Evolutionary conservation across 257 asterid genomes (phyloP).

Genomic region (Avicennia marina): DNA sequence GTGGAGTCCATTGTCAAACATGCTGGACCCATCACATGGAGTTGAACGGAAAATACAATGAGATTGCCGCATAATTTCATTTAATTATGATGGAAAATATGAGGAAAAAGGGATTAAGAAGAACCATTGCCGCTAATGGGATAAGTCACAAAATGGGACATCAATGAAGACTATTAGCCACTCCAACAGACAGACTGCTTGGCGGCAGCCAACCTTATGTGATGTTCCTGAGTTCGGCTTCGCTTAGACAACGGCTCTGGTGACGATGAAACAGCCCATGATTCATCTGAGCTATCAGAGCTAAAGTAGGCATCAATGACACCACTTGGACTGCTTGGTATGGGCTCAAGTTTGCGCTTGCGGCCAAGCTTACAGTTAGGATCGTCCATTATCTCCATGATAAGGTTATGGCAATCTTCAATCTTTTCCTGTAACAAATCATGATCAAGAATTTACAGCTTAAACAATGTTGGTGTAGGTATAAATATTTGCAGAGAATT

Average conservation of each 20-base stretch:
- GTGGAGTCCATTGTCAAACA: constrained; percentile 25
- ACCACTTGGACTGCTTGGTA: constrained; percentile 47
- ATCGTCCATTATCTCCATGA: constrained; percentile 23
- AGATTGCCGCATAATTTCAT: constrained; percentile 30
- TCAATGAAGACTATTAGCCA: too few species aligned
- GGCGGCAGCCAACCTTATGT: constrained; percentile 29
- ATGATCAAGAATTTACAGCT: too few species aligned
- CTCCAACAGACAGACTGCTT: constrained; percentile 23
- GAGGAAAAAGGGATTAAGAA: constrained; percentile 29
- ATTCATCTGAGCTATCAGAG: constrained; percentile 44
- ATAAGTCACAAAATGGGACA: constrained; percentile 19
- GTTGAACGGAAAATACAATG: constrained; percentile 21
- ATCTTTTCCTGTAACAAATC: constrained; percentile 30
- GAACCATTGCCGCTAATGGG: constrained; percentile 34
- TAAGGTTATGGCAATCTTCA: constrained; percentile 30
- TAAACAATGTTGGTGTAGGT: too few species aligned
- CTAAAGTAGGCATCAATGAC: constrained; percentile 44
- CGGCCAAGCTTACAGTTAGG: constrained; percentile 13
- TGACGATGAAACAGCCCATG: constrained; percentile 32
- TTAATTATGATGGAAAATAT: constrained; percentile 31
- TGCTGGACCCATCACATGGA: constrained; percentile 27
- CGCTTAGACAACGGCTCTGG: constrained; percentile 37
- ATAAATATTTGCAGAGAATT: too few species aligned
- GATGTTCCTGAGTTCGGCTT: constrained; percentile 26
- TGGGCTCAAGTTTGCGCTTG: constrained; percentile 29